Evolutionary conservation across 164 flowering plant species (phyloP).

Genomic region (Annona cherimola): DNA sequence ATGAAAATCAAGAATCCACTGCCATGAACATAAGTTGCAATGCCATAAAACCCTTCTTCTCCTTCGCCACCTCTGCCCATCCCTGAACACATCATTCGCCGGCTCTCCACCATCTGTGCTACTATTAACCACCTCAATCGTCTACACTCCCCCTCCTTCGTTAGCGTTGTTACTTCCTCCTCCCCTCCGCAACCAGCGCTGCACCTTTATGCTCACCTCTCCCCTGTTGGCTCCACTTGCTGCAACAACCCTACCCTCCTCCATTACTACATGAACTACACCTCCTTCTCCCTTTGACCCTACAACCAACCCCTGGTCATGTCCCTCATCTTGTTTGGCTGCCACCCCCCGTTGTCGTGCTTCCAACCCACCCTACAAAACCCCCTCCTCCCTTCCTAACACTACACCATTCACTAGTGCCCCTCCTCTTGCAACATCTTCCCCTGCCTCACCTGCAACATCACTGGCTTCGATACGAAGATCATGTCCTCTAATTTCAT

Average conservation of each 20-base stretch:
- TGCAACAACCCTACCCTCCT: slow-evolving; percentile 68
- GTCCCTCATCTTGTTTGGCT: slow-evolving; percentile 74
- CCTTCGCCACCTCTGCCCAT: slow-evolving; percentile 49
- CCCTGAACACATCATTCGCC: slow-evolving; percentile 76
- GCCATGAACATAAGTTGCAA: no score
- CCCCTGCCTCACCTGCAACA: slow-evolving; percentile 35
- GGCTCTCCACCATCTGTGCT: slow-evolving; percentile 80
- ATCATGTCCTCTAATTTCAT: slow-evolving; percentile 39
- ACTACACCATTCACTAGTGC: slow-evolving; percentile 43
- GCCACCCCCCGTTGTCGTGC: slow-evolving; percentile 62
- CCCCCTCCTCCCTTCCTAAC: slow-evolving; percentile 29
- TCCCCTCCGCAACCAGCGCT: slow-evolving; percentile 54
- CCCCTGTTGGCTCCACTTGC: slow-evolving; percentile 85
- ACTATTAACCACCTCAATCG: slow-evolving; percentile 29
- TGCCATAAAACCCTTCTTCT: no score
- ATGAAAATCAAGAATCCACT: no score
- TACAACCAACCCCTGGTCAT: slow-evolving; percentile 50
- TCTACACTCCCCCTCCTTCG: slow-evolving; percentile 14
- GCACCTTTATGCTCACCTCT: slow-evolving; percentile 55
- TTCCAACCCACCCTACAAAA: no score
- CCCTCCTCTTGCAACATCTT: slow-evolving; percentile 51
- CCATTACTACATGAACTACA: slow-evolving; percentile 73
- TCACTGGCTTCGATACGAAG: slow-evolving; percentile 48
- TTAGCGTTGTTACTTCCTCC: slow-evolving; percentile 23
- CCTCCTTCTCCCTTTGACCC: slow-evolving; percentile 68